Conservation (phyloP, 495 filamentous ascomycete genomes). For the Aspergillus panamensis region DNA sequence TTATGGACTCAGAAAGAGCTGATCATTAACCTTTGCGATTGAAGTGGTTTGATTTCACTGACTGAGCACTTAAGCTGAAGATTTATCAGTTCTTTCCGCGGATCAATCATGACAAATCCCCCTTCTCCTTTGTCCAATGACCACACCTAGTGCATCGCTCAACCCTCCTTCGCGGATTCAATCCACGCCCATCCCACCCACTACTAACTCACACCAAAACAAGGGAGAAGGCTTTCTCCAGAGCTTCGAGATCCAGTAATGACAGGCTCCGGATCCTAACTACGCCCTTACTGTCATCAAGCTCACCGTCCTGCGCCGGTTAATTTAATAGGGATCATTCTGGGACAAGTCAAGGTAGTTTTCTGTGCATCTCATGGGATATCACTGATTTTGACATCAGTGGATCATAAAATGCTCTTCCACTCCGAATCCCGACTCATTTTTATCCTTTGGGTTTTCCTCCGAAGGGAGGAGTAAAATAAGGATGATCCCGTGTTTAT, state of each 20-base stretch:
- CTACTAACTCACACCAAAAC: background rate
- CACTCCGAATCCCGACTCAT: background rate
- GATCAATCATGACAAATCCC: background rate
- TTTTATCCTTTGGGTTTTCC: constrained; percentile 1
- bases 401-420: too few species aligned
- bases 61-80: background rate
- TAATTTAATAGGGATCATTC: too few species aligned
- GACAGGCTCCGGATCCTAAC: too few species aligned
- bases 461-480: constrained; percentile 9
- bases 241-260: too few species aligned
- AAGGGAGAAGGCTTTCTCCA: too few species aligned
- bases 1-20: constrained; percentile 12
- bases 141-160: too few species aligned
- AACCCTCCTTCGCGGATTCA: too few species aligned
- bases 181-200: background rate
- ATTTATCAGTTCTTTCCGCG: background rate
- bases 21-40: constrained; percentile 13
- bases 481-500: constrained; percentile 18
- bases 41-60: background rate
- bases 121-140: background rate
- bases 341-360: too few species aligned
- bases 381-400: too few species aligned
- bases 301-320: too few species aligned
- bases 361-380: too few species aligned
- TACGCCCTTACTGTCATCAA: too few species aligned